Conservation (phyloP, 2,329 filamentous ascomycete species). For the Colletotrichum plurivorum region DNA sequence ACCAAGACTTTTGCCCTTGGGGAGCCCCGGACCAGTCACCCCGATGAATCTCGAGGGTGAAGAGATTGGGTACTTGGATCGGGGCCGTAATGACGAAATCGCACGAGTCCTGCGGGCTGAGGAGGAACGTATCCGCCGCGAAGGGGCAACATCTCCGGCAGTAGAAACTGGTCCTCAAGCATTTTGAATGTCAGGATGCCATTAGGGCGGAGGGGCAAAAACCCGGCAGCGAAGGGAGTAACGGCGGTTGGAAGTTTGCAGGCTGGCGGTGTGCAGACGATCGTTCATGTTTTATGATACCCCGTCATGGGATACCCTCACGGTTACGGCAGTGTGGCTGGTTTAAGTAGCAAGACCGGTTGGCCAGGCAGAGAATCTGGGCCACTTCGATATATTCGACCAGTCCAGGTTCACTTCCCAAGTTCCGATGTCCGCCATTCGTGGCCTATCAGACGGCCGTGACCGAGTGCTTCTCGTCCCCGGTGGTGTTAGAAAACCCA, state of each 20-base stretch:
- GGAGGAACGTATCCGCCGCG: slow-evolving; percentile 50
- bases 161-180: slow-evolving; percentile 49
- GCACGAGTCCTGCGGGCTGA: slow-evolving; percentile 44
- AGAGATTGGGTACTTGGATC: slow-evolving; percentile 56
- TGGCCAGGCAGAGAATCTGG: too few relatives aligned
- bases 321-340: neutral
- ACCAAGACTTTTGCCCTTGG: slow-evolving; percentile 65
- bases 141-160: slow-evolving; percentile 49
- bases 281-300: slow-evolving; percentile 36
- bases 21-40: slow-evolving; percentile 73
- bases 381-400: too few relatives aligned
- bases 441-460: neutral
- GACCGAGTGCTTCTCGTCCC: too few relatives aligned
- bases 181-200: slow-evolving; percentile 41
- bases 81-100: slow-evolving; percentile 45
- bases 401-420: too few relatives aligned
- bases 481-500: too few relatives aligned
- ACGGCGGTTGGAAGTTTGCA: neutral
- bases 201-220: too few relatives aligned
- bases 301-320: slow-evolving; percentile 28
- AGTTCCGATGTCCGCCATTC: neutral
- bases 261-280: slow-evolving; percentile 8
- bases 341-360: neutral
- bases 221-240: neutral
- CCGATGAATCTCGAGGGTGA: slow-evolving; percentile 68